phyloP scores from a whole-genome alignment of 2,329 filamentous ascomycete genomes.

The Hypoxylon sp. region DNA sequence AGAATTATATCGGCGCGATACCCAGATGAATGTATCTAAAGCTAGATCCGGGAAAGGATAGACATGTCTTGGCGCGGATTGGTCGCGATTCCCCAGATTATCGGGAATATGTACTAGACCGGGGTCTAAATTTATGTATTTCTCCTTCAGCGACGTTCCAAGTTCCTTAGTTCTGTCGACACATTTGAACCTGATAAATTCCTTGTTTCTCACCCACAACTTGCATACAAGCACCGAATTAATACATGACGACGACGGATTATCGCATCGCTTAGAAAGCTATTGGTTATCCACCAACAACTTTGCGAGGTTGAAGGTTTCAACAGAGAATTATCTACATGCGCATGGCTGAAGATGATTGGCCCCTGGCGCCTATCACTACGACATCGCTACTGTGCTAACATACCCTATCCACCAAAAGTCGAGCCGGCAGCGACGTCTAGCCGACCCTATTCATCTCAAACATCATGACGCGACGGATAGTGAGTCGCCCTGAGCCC shows the following conservation, averaged over 20 bases:
- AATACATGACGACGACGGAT: neutral
- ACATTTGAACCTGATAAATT: neutral
- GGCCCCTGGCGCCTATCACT: constrained; percentile 47
- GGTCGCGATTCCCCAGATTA: constrained; percentile 46
- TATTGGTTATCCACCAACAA: constrained; percentile 14
- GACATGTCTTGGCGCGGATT: constrained; percentile 40
- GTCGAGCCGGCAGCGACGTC: constrained; percentile 29
- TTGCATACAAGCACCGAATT: neutral
- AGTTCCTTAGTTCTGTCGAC: constrained; percentile 15
- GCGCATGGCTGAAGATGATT: constrained; percentile 51
- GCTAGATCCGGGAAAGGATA: constrained; percentile 38
- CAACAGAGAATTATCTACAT: constrained; percentile 33
- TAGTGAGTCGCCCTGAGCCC: constrained; percentile 47
- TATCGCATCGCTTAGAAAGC: neutral
- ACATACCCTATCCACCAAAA: constrained; percentile 45
- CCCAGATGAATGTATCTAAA: constrained; percentile 11
- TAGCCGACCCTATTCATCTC: constrained; percentile 34
- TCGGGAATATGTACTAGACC: constrained; percentile 33
- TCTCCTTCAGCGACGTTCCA: constrained; percentile 28
- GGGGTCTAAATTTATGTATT: constrained; percentile 28
- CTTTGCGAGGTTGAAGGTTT: constrained; percentile 29
- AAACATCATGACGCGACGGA: constrained; percentile 55
- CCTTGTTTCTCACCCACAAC: neutral
- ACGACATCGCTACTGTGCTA: constrained; percentile 46
- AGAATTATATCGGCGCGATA: neutral